These are phyloP conservation scores for Pseudohyphozyma bogoriensis DNA, from an alignment of 768 basidiomycete species.

Conservation along the genomic window DNA sequence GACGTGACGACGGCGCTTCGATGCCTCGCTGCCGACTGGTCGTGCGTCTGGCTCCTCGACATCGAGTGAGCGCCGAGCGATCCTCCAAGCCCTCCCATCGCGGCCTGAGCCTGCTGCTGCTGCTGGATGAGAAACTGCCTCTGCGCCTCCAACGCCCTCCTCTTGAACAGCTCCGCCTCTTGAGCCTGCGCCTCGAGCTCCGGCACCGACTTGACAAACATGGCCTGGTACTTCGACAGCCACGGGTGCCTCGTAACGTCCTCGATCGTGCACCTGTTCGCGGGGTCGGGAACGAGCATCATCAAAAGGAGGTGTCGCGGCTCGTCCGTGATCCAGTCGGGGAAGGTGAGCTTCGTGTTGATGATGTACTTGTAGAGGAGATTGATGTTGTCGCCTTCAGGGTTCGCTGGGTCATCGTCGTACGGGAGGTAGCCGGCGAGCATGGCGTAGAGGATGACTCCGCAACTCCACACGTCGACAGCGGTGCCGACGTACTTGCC, in stretches of 20 bases:
- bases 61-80: conserved; percentile 23
- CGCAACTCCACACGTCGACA: conserved; percentile 95
- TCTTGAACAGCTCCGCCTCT: conserved; percentile 74
- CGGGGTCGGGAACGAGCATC: conserved; percentile 93
- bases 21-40: conserved; percentile 13
- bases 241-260: conserved; percentile 81
- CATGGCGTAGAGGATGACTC: conserved; percentile 94
- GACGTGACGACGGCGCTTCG: conserved; percentile 25
- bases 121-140: conserved; percentile 45
- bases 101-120: conserved; percentile 18
- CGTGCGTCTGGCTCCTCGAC: conserved; percentile 30
- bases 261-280: conserved; percentile 61
- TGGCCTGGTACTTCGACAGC: conserved; percentile 55
- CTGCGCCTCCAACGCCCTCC: conserved; percentile 53
- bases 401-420: conserved; percentile 96
- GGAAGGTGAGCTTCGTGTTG: conserved; percentile 90
- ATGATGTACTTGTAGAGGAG: conserved; percentile 97
- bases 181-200: conserved; percentile 71
- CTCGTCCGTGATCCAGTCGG: conserved; percentile 78
- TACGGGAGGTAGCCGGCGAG: conserved; percentile 96
- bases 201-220: conserved; percentile 61
- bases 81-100: conserved; percentile 11
- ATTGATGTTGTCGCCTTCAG: conserved; percentile 99
- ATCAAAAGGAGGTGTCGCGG: conserved; percentile 72
- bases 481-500: conserved; percentile 94